These are phyloP conservation scores for Aureobasidium sp. DNA, from an alignment of 2,329 filamentous ascomycete species.

Conservation along the genomic window DNA sequence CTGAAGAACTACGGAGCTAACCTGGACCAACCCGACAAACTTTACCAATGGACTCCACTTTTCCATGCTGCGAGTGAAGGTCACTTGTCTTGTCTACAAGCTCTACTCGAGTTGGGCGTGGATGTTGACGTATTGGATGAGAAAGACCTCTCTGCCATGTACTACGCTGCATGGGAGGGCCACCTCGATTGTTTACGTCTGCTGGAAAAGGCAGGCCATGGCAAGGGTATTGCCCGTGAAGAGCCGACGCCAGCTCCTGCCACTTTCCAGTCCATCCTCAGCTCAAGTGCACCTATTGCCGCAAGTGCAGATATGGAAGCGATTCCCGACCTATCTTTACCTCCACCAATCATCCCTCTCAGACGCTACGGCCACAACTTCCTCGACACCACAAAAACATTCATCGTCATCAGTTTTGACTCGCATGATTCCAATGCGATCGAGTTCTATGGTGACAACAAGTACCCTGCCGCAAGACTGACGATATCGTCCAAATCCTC, in stretches of 20 bases:
- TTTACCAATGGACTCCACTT: conserved; percentile 95
- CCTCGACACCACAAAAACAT: conserved; percentile 84
- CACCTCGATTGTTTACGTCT: conserved; percentile 91
- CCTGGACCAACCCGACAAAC: conserved; percentile 84
- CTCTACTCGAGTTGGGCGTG: conserved; percentile 70
- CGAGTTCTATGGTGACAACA: conserved; percentile 93
- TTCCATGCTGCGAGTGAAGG: conserved; percentile 96
- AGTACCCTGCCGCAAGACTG: conserved; percentile 88
- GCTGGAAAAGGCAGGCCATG: conserved; percentile 52
- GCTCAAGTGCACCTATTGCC: conserved; percentile 33
- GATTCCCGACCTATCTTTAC: conserved; percentile 85
- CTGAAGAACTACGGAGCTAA: conserved; percentile 82
- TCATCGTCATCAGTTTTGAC: conserved; percentile 87
- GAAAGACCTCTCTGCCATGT: conserved; percentile 89
- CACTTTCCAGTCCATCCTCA: conserved; percentile 21
- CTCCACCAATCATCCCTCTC: conserved; percentile 91
- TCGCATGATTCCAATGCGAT: conserved; percentile 67
- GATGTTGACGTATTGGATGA: conserved; percentile 79
- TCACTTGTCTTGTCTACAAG: conserved; percentile 79
- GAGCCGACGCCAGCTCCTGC: conserved; percentile 32
- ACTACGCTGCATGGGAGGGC: conserved; percentile 97
- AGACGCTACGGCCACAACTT: conserved; percentile 97
- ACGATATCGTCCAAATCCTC: conserved; percentile 96
- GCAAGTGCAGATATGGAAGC: conserved; percentile 73
- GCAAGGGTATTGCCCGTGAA: conserved; percentile 28